Base-by-base conservation (phyloP, 805 yeast species). In the Ogataea trehaloabstinens region DNA sequence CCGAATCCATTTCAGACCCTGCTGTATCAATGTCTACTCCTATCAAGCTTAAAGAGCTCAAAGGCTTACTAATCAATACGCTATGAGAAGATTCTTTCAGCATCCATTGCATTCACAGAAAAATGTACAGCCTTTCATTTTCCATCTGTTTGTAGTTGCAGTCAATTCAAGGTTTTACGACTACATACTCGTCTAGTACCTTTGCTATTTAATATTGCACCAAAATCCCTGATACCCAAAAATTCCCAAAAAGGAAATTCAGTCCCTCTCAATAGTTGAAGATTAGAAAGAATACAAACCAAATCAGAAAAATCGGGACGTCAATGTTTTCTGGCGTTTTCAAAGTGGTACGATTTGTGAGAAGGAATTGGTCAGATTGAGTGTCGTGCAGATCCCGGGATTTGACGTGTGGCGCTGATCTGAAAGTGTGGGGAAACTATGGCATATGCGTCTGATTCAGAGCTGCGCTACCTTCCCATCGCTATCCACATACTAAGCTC, bases 21-120 rank as follows among this genome's bases (percentile, higher is more conserved):
- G 32, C 48, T 15, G 19, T 46, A 15, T 33, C 41, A 10, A 49
- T 41, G 46, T 49, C 53, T 5, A 49, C 53, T 4, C 53, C 53
- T 11, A 42, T 49, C 27, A 49, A 49, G 18, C 37, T 19, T 24
- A 51, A 46, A 8, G 44, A 44, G 35, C 41, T 44, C 13, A 45
- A 41, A 24, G 49, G 49, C 5, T 24, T 46, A 13, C 27, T 53
- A 17, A 42, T 50, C 39, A 42, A 42, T 8, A 42, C 53, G 20
- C 21, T 45, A 24, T 40, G 40, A 37, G 15, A 32, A 22, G 25
- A 22, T 12, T n/a, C n/a, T n/a, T 10, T 8, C 6, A 17, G 21
- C 21, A 12, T 20, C 13, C 15, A 32, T 24, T 29, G 24, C 28
- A 28, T 19, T 20, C 16, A 32, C 38, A 28, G 18, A 25, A 21